phyloP scores from a whole-genome alignment of 352 stramenopile genomes.

The Phytophthora colocasiae region DNA sequence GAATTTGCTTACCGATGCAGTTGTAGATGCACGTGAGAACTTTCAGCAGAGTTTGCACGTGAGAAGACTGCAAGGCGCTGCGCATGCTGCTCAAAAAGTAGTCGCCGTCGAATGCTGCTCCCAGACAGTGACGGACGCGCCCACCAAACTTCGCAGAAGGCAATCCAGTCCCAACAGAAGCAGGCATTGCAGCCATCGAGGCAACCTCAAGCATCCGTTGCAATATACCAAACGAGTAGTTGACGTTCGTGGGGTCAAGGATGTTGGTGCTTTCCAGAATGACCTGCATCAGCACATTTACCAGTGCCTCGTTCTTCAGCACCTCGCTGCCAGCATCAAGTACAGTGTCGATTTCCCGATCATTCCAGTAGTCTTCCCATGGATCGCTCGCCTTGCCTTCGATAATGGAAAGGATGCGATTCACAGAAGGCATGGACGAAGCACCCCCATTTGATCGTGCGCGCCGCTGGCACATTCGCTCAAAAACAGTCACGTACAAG shows the following conservation, averaged over 20 bases:
- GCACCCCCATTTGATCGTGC: conserved; percentile 35
- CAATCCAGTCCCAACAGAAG: conserved; percentile 21
- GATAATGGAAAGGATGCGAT: conserved; percentile 69
- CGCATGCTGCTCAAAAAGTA: conserved; percentile 79
- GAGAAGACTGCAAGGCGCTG: conserved; percentile 71
- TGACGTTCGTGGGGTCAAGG: conserved; percentile 78
- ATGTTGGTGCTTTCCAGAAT: conserved; percentile 88
- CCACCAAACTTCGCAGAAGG: conserved; percentile 29
- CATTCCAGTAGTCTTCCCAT: conserved; percentile 81
- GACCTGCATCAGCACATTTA: conserved; percentile 83
- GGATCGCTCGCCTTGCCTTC: conserved; percentile 60
- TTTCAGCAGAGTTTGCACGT: conserved; percentile 89
- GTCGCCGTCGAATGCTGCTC: conserved; percentile 65
- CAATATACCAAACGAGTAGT: conserved; percentile 85
- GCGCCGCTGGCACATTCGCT: conserved; percentile 81
- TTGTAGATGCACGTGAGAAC: conserved; percentile 89
- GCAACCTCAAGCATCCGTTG: conserved; percentile 77
- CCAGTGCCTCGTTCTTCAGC: conserved; percentile 71
- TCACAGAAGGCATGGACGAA: conserved; percentile 52
- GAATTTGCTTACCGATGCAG: conserved; percentile 60
- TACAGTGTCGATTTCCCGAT: conserved; percentile 61
- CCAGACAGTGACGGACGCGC: conserved; percentile 48
- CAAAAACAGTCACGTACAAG: conserved; percentile 72
- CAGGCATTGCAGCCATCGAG: conserved; percentile 48
- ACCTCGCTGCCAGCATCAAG: conserved; percentile 65